These are phyloP conservation scores for Boletellus ananas DNA, from an alignment of 768 basidiomycete genomes.

Conservation along the genomic window DNA sequence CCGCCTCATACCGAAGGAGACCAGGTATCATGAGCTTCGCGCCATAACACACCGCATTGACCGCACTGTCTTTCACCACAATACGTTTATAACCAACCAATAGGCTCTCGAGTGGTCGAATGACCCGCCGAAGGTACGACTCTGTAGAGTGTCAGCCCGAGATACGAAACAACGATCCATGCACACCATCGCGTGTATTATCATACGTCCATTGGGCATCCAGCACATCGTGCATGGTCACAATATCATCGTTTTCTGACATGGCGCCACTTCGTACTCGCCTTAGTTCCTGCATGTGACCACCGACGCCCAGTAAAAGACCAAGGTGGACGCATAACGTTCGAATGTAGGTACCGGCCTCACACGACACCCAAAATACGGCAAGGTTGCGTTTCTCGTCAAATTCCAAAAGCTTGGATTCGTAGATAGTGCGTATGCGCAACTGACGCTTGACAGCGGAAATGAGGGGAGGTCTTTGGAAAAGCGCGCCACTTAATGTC, in stretches of 20 bases:
- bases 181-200: constrained; percentile 89
- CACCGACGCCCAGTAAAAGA: constrained; percentile 90
- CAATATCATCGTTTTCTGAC: constrained; percentile 97
- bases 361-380: constrained; percentile 98
- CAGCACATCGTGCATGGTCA: constrained; percentile 99
- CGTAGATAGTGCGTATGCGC: constrained; percentile 94
- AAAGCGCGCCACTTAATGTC: constrained; percentile 95
- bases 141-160: constrained; percentile 46
- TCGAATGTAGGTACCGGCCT: constrained; percentile 95
- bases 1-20: constrained; percentile 91
- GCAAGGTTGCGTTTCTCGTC: constrained; percentile 95
- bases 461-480: constrained; percentile 98
- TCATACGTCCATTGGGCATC: constrained; percentile 99
- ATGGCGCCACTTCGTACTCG: constrained; percentile 93
- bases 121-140: constrained; percentile 91
- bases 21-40: constrained; percentile 99
- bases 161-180: constrained; percentile 3
- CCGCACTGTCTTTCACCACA: constrained; percentile 98
- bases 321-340: constrained; percentile 98
- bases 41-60: constrained; percentile 99
- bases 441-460: constrained; percentile 98
- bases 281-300: constrained; percentile 99
- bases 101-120: constrained; percentile 91
- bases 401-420: constrained; percentile 93
- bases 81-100: constrained; percentile 97